Base-by-base conservation (phyloP, 2,329 filamentous ascomycete species). In the Dichotomopilus funicola region DNA sequence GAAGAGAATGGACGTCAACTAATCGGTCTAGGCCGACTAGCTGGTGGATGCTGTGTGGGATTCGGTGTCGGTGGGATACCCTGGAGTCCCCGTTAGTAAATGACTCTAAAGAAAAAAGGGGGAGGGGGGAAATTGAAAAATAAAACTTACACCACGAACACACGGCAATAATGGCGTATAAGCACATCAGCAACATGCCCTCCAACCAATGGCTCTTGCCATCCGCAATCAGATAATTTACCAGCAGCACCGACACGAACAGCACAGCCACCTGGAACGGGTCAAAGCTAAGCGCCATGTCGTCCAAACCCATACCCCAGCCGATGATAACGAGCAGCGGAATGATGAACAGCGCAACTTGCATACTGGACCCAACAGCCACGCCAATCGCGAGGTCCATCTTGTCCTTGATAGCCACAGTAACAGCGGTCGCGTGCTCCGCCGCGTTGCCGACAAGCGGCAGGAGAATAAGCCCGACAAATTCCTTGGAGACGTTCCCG, bases 241-340 rank as follows among this genome's bases (percentile, higher is more conserved):
- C 88, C 37, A 95, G 78, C 43, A 95, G 81, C 0, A 89, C 88
- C 1, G 89, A 85, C 10, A 94, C 88, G 63, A 95, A 95, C 42
- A 95, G 74, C 42, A 88, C 86, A 27, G 91, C 87, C 11, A 96
- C 85, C 72, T 96, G 89, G 75, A 96, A 96, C 0, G 85, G 85
- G 66, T 95, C 89, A 68, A 96, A 94, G 68, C 86, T 86, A 5
- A 95, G 79, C 19, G 85, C 89, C 89, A 92, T 92, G 1, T 83
- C 77, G 59, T 86, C 83, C 59, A 80, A 70, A 40, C 74, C 80
- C 78, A 91, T 83, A 60, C 83, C 84, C 88, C 88, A 92, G 53
- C 88, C 88, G 38, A 91, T 81, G 40, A 91, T 79, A 55, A 91
- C 86, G 36, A 91, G 79, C 9, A 91, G 73, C 0, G 88, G 88